phyloP scores from a whole-genome alignment of 2,329 filamentous ascomycete genomes.

The Fusarium buxicola region DNA sequence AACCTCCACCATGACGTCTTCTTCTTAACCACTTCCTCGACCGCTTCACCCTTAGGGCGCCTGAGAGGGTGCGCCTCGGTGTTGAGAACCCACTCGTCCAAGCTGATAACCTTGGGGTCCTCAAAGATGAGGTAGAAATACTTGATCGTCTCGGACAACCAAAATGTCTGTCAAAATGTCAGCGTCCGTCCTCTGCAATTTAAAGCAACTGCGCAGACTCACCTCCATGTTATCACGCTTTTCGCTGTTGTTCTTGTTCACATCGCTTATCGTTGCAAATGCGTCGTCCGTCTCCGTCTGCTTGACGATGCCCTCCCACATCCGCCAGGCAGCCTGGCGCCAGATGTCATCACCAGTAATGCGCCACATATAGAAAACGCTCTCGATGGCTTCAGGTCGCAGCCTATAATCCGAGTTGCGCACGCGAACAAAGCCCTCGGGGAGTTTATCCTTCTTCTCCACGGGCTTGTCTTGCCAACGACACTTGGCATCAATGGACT shows the following conservation, averaged over 20 bases:
- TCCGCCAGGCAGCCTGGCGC: constrained; percentile 60
- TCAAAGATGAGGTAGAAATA: constrained; percentile 82
- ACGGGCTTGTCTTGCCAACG: constrained; percentile 47
- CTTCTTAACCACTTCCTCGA: constrained; percentile 18
- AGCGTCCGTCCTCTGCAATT: constrained; percentile 13
- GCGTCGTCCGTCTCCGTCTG: constrained; percentile 59
- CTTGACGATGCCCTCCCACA: constrained; percentile 58
- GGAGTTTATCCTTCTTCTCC: constrained; percentile 45
- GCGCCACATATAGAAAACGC: constrained; percentile 63
- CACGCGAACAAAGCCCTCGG: constrained; percentile 69
- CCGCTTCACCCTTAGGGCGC: constrained; percentile 44
- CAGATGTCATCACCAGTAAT: constrained; percentile 59
- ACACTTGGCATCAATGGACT: constrained; percentile 51
- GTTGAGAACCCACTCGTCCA: constrained; percentile 78
- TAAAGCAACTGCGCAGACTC: constrained; percentile 44
- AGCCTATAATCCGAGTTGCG: constrained; percentile 58
- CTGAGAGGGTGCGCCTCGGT: constrained; percentile 66
- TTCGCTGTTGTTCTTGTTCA: constrained; percentile 46
- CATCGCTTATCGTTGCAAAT: constrained; percentile 56
- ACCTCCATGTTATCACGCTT: constrained; percentile 72
- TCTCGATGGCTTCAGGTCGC: constrained; percentile 65
- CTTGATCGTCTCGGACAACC: constrained; percentile 81
- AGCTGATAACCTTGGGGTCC: constrained; percentile 69
- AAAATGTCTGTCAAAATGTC: constrained; percentile 64
- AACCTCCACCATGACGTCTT: constrained; percentile 31